Base-by-base conservation (phyloP, 129 eudicot species). In the Centrapalus pauciflorus region DNA sequence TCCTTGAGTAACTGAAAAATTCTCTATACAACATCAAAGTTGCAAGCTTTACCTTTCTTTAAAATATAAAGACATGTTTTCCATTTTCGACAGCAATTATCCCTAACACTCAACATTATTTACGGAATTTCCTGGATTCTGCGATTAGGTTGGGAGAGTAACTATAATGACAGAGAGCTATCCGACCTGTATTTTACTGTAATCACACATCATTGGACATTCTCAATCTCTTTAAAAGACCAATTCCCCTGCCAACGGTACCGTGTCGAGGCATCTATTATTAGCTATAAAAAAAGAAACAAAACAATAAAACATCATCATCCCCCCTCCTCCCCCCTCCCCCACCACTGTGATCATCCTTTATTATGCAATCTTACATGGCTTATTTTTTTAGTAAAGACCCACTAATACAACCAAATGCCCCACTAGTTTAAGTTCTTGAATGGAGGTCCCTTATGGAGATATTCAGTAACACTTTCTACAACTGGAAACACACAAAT, bases 401-500 rank as follows among this genome's bases (percentile, higher is more conserved):
- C 27, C 60, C 45, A 52, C 69, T 30, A n/a, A 32, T 8, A 29
- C 27, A 48, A 52, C 26, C 64, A 24, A 35, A 27, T 25, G 13
- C 40, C 21, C 25, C 25, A 28, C 63, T 56, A 17, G 63, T 56
- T 12, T 29, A 56, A 56, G 63, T 56, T 56, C 25, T 28, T 29
- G 12, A 17, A 56, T 29, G 64, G 7, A 57, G 64, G 64, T 57
- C 43, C 64, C 43, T 27, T 57, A 57, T 33, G 34, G 43, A 30
- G 19, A 41, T 57, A 16, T 57, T 32, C 51, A 67, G 34, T 52
- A 3, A 67, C 78, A 55, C 67, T 55, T 65, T 66, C 68, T 66
- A 75, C 72, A 75, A 75, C 79, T 46, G 62, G 68, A 75, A 66
- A 57, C 62, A 29, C 74, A 46, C 69, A 57, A 41, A 41, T 28